Conservation (phyloP, 176 grass and related monocot genomes). For the Cenchrus americanus region DNA sequence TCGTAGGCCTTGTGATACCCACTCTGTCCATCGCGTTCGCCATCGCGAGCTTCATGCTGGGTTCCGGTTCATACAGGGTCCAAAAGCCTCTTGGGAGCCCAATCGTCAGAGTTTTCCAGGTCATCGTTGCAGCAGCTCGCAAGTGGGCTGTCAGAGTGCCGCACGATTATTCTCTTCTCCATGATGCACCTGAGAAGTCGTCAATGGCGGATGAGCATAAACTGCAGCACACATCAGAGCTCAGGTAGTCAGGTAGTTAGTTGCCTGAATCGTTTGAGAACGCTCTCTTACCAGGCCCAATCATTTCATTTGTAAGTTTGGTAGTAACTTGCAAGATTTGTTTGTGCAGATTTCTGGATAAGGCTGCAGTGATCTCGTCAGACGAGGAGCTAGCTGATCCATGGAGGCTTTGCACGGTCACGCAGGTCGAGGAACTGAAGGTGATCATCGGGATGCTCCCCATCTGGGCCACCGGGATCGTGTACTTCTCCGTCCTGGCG, state of each 20-base stretch:
- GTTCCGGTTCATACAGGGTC: constrained; percentile 59
- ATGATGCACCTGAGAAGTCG: constrained; percentile 47
- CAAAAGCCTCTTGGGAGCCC: constrained; percentile 74
- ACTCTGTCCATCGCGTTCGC: constrained; percentile 72
- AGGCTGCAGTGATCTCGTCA: constrained; percentile 62
- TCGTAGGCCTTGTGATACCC: constrained; percentile 69
- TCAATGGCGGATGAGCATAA: constrained; percentile 57
- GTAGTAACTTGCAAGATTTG: not conserved
- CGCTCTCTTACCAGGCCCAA: not conserved
- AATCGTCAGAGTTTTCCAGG: constrained; percentile 63
- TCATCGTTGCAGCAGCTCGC: constrained; percentile 54
- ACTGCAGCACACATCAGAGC: constrained; percentile 55
- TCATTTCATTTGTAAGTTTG: not conserved
- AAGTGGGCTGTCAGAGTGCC: constrained; percentile 58
- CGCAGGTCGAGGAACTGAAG: constrained; percentile 85
- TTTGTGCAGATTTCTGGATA: constrained; percentile 66
- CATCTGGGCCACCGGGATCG: constrained; percentile 71
- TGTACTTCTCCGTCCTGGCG: constrained; percentile 72
- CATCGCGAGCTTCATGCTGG: constrained; percentile 71
- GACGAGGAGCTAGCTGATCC: constrained; percentile 42
- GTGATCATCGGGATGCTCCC: constrained; percentile 73
- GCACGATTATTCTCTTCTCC: constrained; percentile 55
- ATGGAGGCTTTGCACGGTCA: constrained; percentile 75
- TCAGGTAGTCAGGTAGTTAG: constrained; percentile 64
- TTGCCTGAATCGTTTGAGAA: not conserved